Conservation (phyloP, 2,329 filamentous ascomycete species). For the Colletotrichum cordylinicola region DNA sequence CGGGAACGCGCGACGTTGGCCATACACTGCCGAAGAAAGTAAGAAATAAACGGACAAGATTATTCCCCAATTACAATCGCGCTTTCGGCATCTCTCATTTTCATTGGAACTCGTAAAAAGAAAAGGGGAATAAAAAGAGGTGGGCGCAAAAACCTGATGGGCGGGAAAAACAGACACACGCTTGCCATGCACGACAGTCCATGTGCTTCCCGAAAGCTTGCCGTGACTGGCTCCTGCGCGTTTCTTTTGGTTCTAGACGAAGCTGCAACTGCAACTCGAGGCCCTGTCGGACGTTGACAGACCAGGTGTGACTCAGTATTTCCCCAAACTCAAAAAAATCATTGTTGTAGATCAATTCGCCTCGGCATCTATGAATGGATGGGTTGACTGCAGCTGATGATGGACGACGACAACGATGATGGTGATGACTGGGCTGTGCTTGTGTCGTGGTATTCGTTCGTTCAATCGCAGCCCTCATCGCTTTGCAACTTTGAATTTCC, state of each 20-base stretch:
- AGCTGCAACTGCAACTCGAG: neutral
- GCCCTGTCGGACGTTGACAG: neutral
- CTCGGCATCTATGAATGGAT: neutral
- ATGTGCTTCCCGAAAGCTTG: neutral
- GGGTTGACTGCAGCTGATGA: neutral
- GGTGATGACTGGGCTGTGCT: neutral
- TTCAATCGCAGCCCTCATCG: neutral
- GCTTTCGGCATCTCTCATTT: neutral
- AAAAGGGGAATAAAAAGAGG: neutral
- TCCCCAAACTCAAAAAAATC: neutral
- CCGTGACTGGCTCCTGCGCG: neutral
- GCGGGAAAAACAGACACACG: neutral
- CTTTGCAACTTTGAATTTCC: neutral
- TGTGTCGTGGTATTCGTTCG: neutral
- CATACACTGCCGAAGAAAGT: neutral
- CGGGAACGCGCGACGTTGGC: neutral
- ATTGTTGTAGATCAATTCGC: neutral
- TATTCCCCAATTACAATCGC: neutral
- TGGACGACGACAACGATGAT: neutral
- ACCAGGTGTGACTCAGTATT: neutral
- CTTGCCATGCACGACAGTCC: conserved; percentile 9
- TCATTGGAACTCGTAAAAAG: neutral
- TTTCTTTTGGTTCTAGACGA: neutral
- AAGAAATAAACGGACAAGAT: neutral
- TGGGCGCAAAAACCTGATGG: neutral